Conservation (phyloP, 176 grass and related monocot genomes). For the Urochloa ruziziensis region DNA sequence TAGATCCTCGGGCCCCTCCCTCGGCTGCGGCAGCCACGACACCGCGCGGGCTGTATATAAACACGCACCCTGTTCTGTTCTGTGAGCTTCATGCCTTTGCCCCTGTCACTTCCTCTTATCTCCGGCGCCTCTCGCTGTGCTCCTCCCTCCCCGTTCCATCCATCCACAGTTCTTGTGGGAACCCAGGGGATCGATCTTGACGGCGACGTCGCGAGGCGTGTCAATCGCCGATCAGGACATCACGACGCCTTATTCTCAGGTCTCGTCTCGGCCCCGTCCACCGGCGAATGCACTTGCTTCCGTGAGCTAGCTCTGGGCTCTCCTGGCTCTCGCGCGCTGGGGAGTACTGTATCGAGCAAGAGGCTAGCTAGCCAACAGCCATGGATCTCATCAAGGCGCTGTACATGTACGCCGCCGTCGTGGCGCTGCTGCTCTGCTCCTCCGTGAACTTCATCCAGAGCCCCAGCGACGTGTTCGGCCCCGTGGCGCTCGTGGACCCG, state of each 20-base stretch:
- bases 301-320: neutral
- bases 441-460: slow-evolving; percentile 72
- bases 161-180: slow-evolving; percentile 46
- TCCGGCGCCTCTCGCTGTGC: neutral
- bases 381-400: slow-evolving; percentile 35
- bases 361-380: neutral
- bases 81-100: neutral
- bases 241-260: neutral
- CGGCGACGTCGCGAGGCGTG: slow-evolving; percentile 6
- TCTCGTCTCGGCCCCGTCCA: neutral
- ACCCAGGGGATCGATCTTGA: slow-evolving; percentile 41
- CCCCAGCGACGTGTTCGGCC: slow-evolving; percentile 60
- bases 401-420: slow-evolving; percentile 22
- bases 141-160: slow-evolving; percentile 21
- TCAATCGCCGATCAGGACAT: neutral
- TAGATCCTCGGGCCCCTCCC: slow-evolving; percentile 45
- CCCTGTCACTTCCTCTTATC: neutral
- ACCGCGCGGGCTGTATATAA: neutral
- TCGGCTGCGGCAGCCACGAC: neutral
- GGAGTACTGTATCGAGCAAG: neutral
- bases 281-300: slow-evolving; percentile 20
- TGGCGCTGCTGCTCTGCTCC: slow-evolving; percentile 45
- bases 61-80: neutral
- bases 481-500: slow-evolving; percentile 40
- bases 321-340: neutral